These are phyloP conservation scores for Penicillium lagena DNA, from an alignment of 495 filamentous ascomycete species.

Conservation along the genomic window DNA sequence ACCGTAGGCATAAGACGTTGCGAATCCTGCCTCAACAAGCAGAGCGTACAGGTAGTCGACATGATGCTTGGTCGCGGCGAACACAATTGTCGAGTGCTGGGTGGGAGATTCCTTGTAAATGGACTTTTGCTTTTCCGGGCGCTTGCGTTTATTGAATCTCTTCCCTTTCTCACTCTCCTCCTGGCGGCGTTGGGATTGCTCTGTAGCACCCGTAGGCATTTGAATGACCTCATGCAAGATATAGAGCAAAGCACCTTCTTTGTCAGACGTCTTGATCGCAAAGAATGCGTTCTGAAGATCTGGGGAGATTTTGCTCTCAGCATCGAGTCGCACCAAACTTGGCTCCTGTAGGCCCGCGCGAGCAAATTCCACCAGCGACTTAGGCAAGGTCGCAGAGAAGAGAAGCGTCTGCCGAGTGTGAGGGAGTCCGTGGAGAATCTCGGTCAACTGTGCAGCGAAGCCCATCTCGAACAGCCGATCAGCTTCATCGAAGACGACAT, in stretches of 20 bases:
- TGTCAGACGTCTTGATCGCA: conserved; percentile 82
- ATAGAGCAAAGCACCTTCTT: conserved; percentile 85
- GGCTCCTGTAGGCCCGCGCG: conserved; percentile 89
- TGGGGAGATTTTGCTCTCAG: conserved; percentile 91
- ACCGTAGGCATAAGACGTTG: conserved; percentile 88
- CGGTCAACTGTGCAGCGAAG: conserved; percentile 84
- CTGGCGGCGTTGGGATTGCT: conserved; percentile 33
- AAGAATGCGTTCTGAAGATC: conserved; percentile 93
- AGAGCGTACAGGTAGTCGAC: conserved; percentile 87
- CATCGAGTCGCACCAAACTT: conserved; percentile 77
- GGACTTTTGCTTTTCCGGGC: conserved; percentile 31
- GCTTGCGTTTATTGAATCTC: conserved; percentile 62
- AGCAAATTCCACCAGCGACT: conserved; percentile 91
- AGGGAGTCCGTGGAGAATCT: conserved; percentile 87
- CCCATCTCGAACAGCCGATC: conserved; percentile 98
- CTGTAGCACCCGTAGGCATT: conserved; percentile 73
- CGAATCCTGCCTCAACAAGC: conserved; percentile 68
- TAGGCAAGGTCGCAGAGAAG: conserved; percentile 91
- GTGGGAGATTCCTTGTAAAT: conserved; percentile 37
- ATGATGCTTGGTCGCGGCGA: conserved; percentile 92
- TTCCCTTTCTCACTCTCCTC: conserved; percentile 41
- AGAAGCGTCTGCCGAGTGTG: conserved; percentile 79
- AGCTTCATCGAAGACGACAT: conserved; percentile 96
- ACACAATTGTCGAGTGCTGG: conserved; percentile 83
- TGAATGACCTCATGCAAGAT: conserved; percentile 88